These are phyloP conservation scores for Globisporangium nagaii DNA, from an alignment of 352 stramenopile genomes.

Conservation along the genomic window DNA sequence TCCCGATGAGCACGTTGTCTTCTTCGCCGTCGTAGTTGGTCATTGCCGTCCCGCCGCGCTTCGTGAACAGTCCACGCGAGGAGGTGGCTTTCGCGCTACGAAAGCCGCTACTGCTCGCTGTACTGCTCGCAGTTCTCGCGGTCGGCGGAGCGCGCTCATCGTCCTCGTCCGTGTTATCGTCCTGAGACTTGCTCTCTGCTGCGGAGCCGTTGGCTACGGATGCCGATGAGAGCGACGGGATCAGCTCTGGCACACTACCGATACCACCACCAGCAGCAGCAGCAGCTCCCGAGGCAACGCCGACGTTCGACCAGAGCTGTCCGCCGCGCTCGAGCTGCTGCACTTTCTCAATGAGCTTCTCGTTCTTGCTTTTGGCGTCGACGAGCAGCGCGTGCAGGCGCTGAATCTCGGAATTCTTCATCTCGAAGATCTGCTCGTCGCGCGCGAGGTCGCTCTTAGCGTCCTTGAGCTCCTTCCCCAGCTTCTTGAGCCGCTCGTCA, in stretches of 20 bases:
- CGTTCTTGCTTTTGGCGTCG: conserved; percentile 69
- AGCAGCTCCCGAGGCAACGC: no score
- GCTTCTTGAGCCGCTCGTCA: conserved; percentile 17
- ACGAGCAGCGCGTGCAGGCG: conserved; percentile 45
- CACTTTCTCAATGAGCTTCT: conserved; percentile 61
- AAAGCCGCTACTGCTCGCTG: background rate
- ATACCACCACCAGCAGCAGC: background rate
- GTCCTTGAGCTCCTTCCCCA: conserved; percentile 54
- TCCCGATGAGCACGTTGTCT: conserved; percentile 61
- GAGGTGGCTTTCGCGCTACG: conserved; percentile 25
- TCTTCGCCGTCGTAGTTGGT: conserved; percentile 35
- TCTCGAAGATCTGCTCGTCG: conserved; percentile 83
- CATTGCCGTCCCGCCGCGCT: conserved; percentile 24
- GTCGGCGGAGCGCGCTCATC: background rate
- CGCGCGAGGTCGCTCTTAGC: conserved; percentile 60
- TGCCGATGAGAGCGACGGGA: background rate
- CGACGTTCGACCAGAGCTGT: conserved; percentile 60
- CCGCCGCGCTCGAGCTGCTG: conserved; percentile 62
- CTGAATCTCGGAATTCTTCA: conserved; percentile 77
- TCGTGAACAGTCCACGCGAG: conserved; percentile 58
- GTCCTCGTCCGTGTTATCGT: conserved; percentile 9
- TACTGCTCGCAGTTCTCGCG: background rate
- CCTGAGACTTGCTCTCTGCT: conserved; percentile 9
- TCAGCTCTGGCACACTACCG: background rate
- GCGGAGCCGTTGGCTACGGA: no score